These are phyloP conservation scores for Thraustochytrium sp. DNA, from an alignment of 352 stramenopile species.

Conservation along the genomic window DNA sequence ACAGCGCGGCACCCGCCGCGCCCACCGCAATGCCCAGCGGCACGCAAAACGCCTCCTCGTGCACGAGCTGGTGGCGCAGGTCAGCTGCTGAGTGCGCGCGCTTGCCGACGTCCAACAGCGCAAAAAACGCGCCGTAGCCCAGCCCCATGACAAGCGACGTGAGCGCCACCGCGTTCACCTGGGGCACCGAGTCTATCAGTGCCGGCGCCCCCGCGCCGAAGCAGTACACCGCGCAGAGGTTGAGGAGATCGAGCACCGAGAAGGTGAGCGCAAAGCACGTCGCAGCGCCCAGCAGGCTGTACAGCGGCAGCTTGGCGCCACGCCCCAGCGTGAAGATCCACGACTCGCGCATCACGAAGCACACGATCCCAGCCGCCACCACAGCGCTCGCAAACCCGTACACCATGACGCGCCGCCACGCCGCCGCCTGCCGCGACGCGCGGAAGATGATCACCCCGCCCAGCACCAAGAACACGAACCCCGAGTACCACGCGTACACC, in stretches of 20 bases:
- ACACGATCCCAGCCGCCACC: not conserved
- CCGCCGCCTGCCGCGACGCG: not conserved
- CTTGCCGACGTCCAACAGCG: conserved; percentile 23
- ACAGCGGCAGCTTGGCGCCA: not conserved
- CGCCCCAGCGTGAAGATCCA: conserved; percentile 30
- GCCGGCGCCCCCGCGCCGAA: not conserved
- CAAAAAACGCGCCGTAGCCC: conserved; percentile 22
- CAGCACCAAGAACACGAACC: not conserved
- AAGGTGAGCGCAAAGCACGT: conserved; percentile 30
- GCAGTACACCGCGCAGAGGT: not conserved
- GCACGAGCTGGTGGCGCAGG: not conserved
- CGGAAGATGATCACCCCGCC: conserved; percentile 16
- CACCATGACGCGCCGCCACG: not conserved
- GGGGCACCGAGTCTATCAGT: not conserved
- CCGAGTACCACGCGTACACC: conserved; percentile 34
- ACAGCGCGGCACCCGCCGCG: not conserved
- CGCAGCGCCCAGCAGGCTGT: not conserved
- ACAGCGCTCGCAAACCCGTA: not conserved
- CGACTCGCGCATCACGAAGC: not conserved
- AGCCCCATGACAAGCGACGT: conserved; percentile 23
- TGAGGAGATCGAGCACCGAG: conserved; percentile 2
- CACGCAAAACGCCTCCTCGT: conserved; percentile 16
- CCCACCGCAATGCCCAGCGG: not conserved
- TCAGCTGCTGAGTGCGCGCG: not conserved
- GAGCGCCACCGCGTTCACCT: not conserved